Conservation (phyloP, 805 yeast genomes). For the Candida vartiovaarae region DNA sequence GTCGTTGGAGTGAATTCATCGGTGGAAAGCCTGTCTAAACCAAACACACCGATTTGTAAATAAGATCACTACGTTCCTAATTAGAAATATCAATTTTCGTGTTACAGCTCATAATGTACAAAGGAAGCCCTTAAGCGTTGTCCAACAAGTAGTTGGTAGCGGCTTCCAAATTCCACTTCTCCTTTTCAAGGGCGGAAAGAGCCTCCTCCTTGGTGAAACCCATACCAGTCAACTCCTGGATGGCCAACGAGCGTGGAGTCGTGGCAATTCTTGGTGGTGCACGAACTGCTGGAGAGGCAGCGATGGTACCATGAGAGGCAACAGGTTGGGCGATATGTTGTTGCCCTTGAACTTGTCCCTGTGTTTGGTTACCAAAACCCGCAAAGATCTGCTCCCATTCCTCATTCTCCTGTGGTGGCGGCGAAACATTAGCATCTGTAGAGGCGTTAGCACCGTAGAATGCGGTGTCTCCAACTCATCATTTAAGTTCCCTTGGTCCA, state of each 20-base stretch:
- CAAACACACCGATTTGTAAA: background rate
- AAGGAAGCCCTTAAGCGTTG: slow-evolving; percentile 33
- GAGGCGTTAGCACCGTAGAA: slow-evolving; percentile 17
- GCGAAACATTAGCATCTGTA: background rate
- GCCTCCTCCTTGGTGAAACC: slow-evolving; percentile 73
- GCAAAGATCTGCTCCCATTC: slow-evolving; percentile 96
- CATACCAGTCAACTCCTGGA: slow-evolving; percentile 82
- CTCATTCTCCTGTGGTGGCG: slow-evolving; percentile 34
- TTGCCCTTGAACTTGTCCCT: slow-evolving; percentile 7
- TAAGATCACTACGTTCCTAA: background rate
- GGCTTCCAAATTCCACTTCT: slow-evolving; percentile 69
- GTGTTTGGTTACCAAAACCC: slow-evolving; percentile 62
- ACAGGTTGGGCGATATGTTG: slow-evolving; percentile 8
- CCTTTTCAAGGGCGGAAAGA: slow-evolving; percentile 55
- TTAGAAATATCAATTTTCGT: no score
- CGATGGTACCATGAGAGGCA: background rate
- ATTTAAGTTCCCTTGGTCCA: slow-evolving; percentile 13
- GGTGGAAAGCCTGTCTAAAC: slow-evolving; percentile 79
- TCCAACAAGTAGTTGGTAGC: slow-evolving; percentile 87
- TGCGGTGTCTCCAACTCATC: slow-evolving; percentile 18
- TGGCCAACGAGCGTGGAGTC: slow-evolving; percentile 46
- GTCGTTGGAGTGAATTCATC: slow-evolving; percentile 94
- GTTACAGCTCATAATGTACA: background rate
- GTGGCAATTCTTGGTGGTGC: slow-evolving; percentile 29
- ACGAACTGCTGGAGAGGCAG: background rate